These are phyloP conservation scores for Fusarium coicis DNA, from an alignment of 2,329 filamentous ascomycete genomes.

Conservation along the genomic window DNA sequence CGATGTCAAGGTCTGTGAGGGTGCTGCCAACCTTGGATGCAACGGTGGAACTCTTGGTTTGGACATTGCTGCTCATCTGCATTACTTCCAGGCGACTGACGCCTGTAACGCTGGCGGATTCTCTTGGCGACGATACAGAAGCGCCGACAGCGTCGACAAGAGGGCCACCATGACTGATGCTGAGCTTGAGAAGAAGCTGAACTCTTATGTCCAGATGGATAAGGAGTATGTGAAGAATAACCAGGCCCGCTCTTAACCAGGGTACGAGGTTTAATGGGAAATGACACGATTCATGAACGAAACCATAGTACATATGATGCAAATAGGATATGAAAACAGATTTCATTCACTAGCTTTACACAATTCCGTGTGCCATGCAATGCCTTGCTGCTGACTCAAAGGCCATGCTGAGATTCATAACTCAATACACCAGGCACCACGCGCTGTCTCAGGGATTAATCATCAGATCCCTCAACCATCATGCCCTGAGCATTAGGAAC, in stretches of 20 bases:
- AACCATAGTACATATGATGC: neutral
- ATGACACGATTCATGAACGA: constrained; percentile 5
- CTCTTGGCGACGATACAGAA: constrained; percentile 42
- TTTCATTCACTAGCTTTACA: neutral
- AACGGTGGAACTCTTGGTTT: constrained; percentile 62
- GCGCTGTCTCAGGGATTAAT: constrained; percentile 15
- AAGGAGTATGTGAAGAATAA: constrained; percentile 43
- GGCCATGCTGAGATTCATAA: neutral
- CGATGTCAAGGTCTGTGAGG: constrained; percentile 60
- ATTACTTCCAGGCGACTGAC: constrained; percentile 60
- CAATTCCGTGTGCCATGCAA: constrained; percentile 11
- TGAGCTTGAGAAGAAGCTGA: constrained; percentile 54
- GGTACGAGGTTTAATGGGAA: neutral
- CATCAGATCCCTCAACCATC: constrained; percentile 62
- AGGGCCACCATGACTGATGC: constrained; percentile 44
- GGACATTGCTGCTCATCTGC: constrained; percentile 57
- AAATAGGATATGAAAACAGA: neutral
- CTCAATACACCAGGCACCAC: constrained; percentile 10
- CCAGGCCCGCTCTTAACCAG: constrained; percentile 12
- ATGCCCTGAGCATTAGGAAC: constrained; percentile 69
- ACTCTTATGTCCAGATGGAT: constrained; percentile 50
- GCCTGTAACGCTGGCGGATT: constrained; percentile 49
- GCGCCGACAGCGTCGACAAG: neutral
- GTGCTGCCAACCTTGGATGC: constrained; percentile 59
- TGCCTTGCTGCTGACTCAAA: neutral